Conservation (phyloP, 2,329 filamentous ascomycete species). For the Neonectria magnoliae region DNA sequence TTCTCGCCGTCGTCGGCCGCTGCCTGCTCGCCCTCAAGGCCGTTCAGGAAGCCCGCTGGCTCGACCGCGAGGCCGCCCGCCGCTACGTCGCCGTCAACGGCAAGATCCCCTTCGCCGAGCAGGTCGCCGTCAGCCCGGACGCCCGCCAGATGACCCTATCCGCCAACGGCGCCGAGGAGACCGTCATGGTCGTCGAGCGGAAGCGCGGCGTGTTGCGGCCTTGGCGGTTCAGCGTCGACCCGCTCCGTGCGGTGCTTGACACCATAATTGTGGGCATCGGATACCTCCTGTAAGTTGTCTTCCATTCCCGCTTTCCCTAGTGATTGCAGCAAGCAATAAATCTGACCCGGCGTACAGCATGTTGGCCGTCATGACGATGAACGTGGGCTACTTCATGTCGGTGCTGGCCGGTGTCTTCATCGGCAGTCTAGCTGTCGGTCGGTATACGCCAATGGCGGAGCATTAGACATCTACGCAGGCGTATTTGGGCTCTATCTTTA, state of each 20-base stretch:
- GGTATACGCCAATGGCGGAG: conserved; percentile 66
- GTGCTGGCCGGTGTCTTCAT: conserved; percentile 83
- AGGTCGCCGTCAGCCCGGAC: conserved; percentile 66
- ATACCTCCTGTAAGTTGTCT: conserved; percentile 80
- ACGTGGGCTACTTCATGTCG: conserved; percentile 85
- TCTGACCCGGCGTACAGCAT: conserved; percentile 66
- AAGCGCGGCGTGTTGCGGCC: conserved; percentile 66
- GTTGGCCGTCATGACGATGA: conserved; percentile 91
- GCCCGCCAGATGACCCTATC: conserved; percentile 72
- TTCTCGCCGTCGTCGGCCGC: conserved; percentile 77
- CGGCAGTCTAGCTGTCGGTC: conserved; percentile 84
- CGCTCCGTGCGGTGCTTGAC: conserved; percentile 76
- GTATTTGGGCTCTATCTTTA: not conserved
- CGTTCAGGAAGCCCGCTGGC: conserved; percentile 71
- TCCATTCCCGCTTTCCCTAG: too few species aligned
- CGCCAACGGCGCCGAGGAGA: conserved; percentile 83
- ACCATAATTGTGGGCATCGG: conserved; percentile 79
- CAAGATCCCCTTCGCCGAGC: conserved; percentile 67
- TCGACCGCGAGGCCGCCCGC: conserved; percentile 75
- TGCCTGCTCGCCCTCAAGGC: conserved; percentile 76
- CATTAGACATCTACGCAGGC: conserved; percentile 48
- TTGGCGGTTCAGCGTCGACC: conserved; percentile 84
- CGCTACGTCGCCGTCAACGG: conserved; percentile 81
- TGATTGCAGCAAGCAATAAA: not conserved
- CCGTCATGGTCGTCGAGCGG: conserved; percentile 76